A percentile compares a stretch with the other conserved stretches of the same genome.
Evolutionary conservation across 805 yeast species (phyloP).

Genomic region (Babjeviella inositovora): DNA sequence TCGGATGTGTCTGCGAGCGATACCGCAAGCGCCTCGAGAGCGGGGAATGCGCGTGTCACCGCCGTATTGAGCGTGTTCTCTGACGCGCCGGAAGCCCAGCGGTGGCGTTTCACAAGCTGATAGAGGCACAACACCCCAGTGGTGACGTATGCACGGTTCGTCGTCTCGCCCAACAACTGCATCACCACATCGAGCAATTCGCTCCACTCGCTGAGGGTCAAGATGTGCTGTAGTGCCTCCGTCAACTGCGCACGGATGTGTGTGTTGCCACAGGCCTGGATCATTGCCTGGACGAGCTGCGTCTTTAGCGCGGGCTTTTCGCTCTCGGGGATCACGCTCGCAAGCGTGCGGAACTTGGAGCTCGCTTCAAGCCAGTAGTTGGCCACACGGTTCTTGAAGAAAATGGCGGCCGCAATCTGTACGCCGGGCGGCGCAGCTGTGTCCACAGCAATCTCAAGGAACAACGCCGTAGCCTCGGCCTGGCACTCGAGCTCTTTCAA

Average conservation of each 20-base stretch:
- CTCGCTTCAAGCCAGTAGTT: slow-evolving; percentile 13
- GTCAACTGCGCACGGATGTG: slow-evolving; percentile 39
- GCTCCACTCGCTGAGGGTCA: slow-evolving; percentile 29
- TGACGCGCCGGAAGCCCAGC: slow-evolving; percentile 51
- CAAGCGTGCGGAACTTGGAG: slow-evolving; percentile 12
- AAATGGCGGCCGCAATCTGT: slow-evolving; percentile 23
- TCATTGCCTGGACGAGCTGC: slow-evolving; percentile 49
- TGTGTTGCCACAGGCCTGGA: slow-evolving; percentile 20
- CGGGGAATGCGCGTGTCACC: slow-evolving; percentile 44
- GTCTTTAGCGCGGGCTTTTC: slow-evolving; percentile 67
- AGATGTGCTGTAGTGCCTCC: slow-evolving; percentile 36
- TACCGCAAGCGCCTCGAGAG: slow-evolving; percentile 48
- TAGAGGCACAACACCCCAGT: slow-evolving; percentile 59
- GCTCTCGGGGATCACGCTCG: slow-evolving; percentile 31
- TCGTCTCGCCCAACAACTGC: slow-evolving; percentile 22
- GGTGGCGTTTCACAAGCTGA: slow-evolving; percentile 53
- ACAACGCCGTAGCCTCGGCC: slow-evolving; percentile 39
- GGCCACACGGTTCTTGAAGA: slow-evolving; percentile 22
- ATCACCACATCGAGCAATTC: slow-evolving; percentile 14
- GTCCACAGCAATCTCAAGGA: slow-evolving; percentile 32
- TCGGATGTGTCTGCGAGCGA: too few species aligned
- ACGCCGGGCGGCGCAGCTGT: slow-evolving; percentile 16
- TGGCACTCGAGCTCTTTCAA: slow-evolving; percentile 33
- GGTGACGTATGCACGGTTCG: slow-evolving; percentile 24
- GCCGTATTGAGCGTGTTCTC: slow-evolving; percentile 37